Evolutionary conservation across 805 yeast species (phyloP).

Genomic region (Myxozyma monticola): DNA sequence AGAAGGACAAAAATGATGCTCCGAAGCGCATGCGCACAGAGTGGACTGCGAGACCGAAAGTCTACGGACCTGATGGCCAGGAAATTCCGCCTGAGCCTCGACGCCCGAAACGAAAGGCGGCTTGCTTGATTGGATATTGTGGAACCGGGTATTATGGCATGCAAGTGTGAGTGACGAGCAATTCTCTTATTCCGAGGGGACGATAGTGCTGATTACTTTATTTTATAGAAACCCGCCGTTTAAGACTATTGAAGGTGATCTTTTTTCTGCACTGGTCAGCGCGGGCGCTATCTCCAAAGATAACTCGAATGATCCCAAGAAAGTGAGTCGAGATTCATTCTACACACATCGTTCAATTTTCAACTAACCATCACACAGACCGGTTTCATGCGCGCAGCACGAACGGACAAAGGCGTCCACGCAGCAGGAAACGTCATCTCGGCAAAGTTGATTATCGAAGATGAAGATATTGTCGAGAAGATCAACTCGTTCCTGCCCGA

Average conservation of each 20-base stretch:
- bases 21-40: constrained; percentile 3
- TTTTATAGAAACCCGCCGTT: constrained; percentile 65
- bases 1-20: no score
- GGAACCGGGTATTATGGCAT: constrained; percentile 97
- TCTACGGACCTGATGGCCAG: constrained; percentile 7
- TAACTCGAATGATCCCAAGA: constrained; percentile 84
- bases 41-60: constrained; percentile 1
- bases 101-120: constrained; percentile 77
- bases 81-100: constrained; percentile 33
- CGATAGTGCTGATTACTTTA: background rate
- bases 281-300: constrained; percentile 89
- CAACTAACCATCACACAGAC: constrained; percentile 37
- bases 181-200: background rate
- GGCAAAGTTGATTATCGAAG: constrained; percentile 80
- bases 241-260: constrained; percentile 85
- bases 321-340: constrained; percentile 35
- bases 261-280: constrained; percentile 75
- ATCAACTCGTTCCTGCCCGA: constrained; percentile 78
- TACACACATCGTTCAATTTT: background rate
- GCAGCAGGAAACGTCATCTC: constrained; percentile 94
- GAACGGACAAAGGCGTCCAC: constrained; percentile 95
- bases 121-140: constrained; percentile 87
- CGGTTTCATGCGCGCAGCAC: constrained; percentile 63
- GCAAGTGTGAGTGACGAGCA: constrained; percentile 48
- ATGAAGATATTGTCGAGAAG: constrained; percentile 66